Base-by-base conservation (phyloP, 371 early-diverging fungal species). In the Modicella reniformis region DNA sequence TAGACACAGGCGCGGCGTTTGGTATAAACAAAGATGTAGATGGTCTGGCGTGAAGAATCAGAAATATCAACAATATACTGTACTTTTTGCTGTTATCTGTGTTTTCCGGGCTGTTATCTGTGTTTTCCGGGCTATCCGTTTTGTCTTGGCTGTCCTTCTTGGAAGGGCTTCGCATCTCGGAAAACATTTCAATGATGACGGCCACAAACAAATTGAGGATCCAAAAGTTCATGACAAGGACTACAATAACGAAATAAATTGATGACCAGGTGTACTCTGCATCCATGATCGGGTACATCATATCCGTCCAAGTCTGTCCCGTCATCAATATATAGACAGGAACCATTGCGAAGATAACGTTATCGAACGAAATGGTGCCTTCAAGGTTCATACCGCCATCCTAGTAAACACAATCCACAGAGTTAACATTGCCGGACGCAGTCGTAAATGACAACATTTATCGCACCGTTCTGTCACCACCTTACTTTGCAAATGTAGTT, bases 121-220 rank as follows among this genome's bases (percentile, higher is more conserved):
- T 17, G 12, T 19, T 17, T 44, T 89, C 90, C 0, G 90, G 88
- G 60, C 88, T 88, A 28, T 89, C 81, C 13, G 58, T 32, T 6
- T 87, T 85, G 67, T 90, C 90, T n/a, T n/a, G n/a, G n/a, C n/a
- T n/a, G n/a, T n/a, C n/a, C n/a, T n/a, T n/a, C n/a, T n/a, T n/a
- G n/a, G n/a, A n/a, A n/a, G n/a, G n/a, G 70, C 89, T 91, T 40
- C 90, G 81, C 29, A 90, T 87, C 75, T 89, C 88, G 52, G 88
- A 89, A 84, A 92, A 92, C 85, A 90, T 86, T 67, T 88, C 89
- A 25, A 86, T 86, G 67, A 89, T 89, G 23, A 91, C 92, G 13
- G 92, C 91, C 34, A 92, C 86, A 68, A 92, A 91, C 44, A 91
- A 72, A 68, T 91, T 90, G 58, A 91, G 80, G 25, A 92, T 80